These are phyloP conservation scores for Thelephora aurantiotincta DNA, from an alignment of 768 basidiomycete species.

Conservation along the genomic window DNA sequence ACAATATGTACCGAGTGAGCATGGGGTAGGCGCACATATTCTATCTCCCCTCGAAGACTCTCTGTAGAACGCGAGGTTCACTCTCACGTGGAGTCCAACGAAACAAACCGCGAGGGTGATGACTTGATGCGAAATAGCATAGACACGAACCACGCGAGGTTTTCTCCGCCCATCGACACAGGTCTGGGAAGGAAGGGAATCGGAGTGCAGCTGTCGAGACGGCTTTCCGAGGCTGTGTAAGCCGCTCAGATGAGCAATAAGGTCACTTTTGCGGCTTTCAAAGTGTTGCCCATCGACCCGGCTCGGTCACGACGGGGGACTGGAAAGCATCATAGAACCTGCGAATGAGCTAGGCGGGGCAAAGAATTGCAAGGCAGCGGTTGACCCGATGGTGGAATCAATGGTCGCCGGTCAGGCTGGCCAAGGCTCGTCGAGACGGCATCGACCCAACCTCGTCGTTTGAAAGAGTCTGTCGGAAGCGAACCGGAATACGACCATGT, in stretches of 20 bases:
- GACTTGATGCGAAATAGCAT: slow-evolving; percentile 66
- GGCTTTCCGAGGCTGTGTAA: slow-evolving; percentile 23
- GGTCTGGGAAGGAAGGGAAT: no score
- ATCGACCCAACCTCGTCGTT: no score
- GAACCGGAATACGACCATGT: slow-evolving; percentile 70
- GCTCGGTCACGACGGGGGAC: slow-evolving; percentile 32
- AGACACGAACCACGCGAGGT: slow-evolving; percentile 11
- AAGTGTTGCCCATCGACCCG: slow-evolving; percentile 63
- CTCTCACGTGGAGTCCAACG: slow-evolving; percentile 62
- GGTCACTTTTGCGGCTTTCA: slow-evolving; percentile 59
- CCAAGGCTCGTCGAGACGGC: no score
- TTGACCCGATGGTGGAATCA: slow-evolving; percentile 57
- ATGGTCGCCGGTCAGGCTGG: no score
- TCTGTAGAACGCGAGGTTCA: slow-evolving; percentile 78
- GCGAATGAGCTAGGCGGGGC: slow-evolving; percentile 50
- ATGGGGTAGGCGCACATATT: slow-evolving; percentile 73
- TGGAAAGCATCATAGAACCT: slow-evolving; percentile 37
- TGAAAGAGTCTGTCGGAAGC: slow-evolving; percentile 61
- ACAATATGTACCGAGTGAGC: not conserved
- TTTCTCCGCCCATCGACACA: not conserved
- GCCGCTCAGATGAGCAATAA: slow-evolving; percentile 49
- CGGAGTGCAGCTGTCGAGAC: slow-evolving; percentile 36
- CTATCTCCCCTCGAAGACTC: slow-evolving; percentile 86
- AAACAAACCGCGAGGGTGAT: slow-evolving; percentile 63
- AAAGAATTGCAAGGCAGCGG: slow-evolving; percentile 61